A percentile compares a stretch with the other conserved stretches of the same genome.
Evolutionary conservation across 2,329 filamentous ascomycete species (phyloP).

Genomic region (Neofusicoccum laricinum): DNA sequence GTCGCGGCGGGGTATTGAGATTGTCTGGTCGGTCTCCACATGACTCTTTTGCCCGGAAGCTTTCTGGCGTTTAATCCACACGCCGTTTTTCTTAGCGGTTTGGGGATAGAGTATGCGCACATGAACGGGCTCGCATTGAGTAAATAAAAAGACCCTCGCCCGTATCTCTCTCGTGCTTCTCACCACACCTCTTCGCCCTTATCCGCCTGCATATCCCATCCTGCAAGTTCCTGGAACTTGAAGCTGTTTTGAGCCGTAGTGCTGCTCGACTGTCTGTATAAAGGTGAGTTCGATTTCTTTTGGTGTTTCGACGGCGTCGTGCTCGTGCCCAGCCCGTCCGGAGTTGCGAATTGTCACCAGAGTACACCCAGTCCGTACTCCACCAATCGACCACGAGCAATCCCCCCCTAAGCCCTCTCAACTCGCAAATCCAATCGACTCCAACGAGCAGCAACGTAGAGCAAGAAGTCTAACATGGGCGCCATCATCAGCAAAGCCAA

Average conservation of each 20-base stretch:
- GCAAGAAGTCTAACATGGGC: background rate
- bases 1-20: background rate
- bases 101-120: constrained; percentile 6
- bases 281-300: background rate
- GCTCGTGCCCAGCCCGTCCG: background rate
- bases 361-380: too few species aligned
- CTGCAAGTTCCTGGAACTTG: background rate
- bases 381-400: too few species aligned
- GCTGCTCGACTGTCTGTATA: background rate
- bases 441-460: too few species aligned
- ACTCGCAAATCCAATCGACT: background rate
- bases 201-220: background rate
- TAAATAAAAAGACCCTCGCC: background rate
- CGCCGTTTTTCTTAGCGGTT: constrained; percentile 3
- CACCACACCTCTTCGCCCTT: background rate
- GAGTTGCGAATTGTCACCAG: too few species aligned
- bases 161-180: background rate
- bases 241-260: background rate
- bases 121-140: background rate
- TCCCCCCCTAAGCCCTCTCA: background rate
- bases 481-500: background rate
- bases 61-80: too few species aligned
- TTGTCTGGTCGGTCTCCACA: background rate
- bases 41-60: too few species aligned
- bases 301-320: background rate